Conservation (phyloP, 163 green algal species). For the Chlorella variabilis region DNA sequence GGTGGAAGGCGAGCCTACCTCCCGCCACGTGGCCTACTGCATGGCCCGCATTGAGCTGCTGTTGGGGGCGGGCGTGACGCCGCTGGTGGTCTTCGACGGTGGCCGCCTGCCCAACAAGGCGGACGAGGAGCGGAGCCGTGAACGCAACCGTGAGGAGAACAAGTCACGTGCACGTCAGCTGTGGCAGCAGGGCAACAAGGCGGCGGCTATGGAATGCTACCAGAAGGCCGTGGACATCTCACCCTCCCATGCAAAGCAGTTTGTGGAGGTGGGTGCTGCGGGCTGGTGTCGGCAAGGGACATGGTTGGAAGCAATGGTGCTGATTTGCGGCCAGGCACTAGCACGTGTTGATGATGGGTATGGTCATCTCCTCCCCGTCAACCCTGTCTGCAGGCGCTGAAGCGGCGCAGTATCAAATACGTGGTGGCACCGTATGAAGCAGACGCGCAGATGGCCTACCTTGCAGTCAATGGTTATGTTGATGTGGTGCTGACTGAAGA, state of each 20-base stretch:
- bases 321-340: no score
- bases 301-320: no score
- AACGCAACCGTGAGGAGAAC: slow-evolving; percentile 69
- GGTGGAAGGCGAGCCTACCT: slow-evolving; percentile 77
- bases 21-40: slow-evolving; percentile 79
- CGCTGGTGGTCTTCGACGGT: slow-evolving; percentile 96
- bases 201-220: slow-evolving; percentile 90
- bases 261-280: slow-evolving; percentile 31
- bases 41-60: slow-evolving; percentile 84
- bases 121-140: slow-evolving; percentile 80
- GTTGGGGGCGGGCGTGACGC: slow-evolving; percentile 72
- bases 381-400: slow-evolving; percentile 57
- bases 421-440: slow-evolving; percentile 98
- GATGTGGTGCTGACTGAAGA: slow-evolving; percentile 94
- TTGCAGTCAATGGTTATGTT: slow-evolving; percentile 37
- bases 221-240: slow-evolving; percentile 91
- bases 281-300: no score
- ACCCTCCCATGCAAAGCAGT: slow-evolving; percentile 52
- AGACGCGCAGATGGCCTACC: slow-evolving; percentile 95
- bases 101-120: slow-evolving; percentile 91
- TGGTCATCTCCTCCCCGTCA: no score
- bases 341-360: no score
- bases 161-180: slow-evolving; percentile 71
- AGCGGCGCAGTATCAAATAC: slow-evolving; percentile 49
- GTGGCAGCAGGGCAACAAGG: slow-evolving; percentile 75